Evolutionary conservation across 305 asterid species (phyloP).

Genomic region (Solanum hybrid): DNA sequence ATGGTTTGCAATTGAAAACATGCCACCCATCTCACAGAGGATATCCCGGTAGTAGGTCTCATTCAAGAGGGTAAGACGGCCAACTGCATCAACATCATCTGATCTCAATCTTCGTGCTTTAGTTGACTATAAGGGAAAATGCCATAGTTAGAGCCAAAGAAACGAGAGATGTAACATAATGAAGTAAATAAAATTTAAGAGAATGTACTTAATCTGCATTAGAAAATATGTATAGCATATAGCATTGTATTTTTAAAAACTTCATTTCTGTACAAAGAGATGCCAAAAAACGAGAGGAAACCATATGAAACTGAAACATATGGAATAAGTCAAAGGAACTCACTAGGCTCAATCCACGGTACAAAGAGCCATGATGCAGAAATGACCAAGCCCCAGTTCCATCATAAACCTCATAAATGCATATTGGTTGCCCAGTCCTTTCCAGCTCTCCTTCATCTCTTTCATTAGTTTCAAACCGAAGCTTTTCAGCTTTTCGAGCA

Average conservation of each 20-base stretch:
- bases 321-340: constrained; percentile 29
- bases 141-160: background rate
- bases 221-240: background rate
- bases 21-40: constrained; percentile 94
- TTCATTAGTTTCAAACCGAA: constrained; percentile 74
- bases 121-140: constrained; percentile 37
- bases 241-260: background rate
- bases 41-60: constrained; percentile 65
- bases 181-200: background rate
- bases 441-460: constrained; percentile 99
- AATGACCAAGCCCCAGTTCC: constrained; percentile 97
- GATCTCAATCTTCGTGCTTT: constrained; percentile 63
- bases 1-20: constrained; percentile 78
- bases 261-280: background rate
- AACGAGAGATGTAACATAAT: background rate
- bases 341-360: constrained; percentile 97
- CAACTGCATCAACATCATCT: constrained; percentile 93
- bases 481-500: constrained; percentile 90
- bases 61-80: constrained; percentile 77
- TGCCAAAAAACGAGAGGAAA: background rate
- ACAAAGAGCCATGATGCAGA: constrained; percentile 92
- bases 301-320: constrained; percentile 1
- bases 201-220: background rate
- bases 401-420: constrained; percentile 86
- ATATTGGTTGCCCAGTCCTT: constrained; percentile 88